These are phyloP conservation scores for Aureobasidium zeae DNA, from an alignment of 2,329 filamentous ascomycete genomes.

Conservation along the genomic window DNA sequence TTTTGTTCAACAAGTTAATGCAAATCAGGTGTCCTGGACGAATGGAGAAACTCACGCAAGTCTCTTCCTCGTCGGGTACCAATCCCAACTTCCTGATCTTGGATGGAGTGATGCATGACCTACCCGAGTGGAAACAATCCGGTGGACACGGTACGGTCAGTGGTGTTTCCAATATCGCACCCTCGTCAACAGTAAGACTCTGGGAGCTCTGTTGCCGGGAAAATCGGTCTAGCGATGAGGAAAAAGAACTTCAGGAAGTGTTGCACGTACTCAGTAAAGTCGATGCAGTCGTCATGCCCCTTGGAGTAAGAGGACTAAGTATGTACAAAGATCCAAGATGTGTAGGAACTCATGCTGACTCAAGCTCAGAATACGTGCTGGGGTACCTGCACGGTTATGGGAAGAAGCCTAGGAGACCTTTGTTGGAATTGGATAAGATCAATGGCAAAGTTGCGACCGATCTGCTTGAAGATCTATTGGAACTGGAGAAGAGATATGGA, in stretches of 20 bases:
- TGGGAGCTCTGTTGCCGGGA: not conserved
- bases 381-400: not conserved
- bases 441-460: too few species aligned
- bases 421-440: not conserved
- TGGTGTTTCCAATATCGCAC: not conserved
- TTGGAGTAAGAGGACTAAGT: not conserved
- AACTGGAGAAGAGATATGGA: too few species aligned
- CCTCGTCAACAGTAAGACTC: not conserved
- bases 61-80: not conserved
- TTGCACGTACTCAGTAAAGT: not conserved
- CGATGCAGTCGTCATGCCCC: not conserved
- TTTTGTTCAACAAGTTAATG: not conserved
- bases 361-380: not conserved
- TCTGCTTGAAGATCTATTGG: too few species aligned
- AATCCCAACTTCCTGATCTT: not conserved
- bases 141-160: constrained; percentile 3
- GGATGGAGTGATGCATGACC: not conserved
- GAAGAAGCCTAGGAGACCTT: not conserved
- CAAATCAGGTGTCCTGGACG: not conserved
- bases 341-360: not conserved
- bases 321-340: not conserved
- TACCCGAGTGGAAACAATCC: not conserved
- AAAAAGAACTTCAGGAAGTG: not conserved
- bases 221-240: not conserved
- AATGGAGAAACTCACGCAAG: not conserved